Percentiles rank a stretch among this genome's conserved stretches.
Evolutionary conservation across 306 rosid genomes (phyloP).

Genomic region (Fragaria iinumae): DNA sequence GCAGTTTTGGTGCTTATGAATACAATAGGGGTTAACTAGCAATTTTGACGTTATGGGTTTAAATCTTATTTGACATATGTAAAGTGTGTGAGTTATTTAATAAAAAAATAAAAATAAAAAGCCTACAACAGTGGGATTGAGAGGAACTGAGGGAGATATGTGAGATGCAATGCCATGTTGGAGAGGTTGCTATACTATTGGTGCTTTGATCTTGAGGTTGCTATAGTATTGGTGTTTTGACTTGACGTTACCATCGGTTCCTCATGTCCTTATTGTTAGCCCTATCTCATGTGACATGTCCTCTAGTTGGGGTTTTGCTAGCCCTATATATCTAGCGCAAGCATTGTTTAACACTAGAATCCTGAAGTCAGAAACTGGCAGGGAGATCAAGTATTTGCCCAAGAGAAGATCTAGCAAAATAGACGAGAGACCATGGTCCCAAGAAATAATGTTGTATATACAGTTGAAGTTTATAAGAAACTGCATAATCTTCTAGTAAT

Average conservation of each 20-base stretch:
- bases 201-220: background rate
- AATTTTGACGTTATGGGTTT: too few relatives aligned
- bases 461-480: background rate
- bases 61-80: too few relatives aligned
- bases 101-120: too few relatives aligned
- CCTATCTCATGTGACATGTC: slow-evolving; percentile 3
- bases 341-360: background rate
- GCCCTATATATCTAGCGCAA: background rate
- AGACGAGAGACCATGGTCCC: background rate
- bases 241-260: background rate
- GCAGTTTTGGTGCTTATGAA: too few relatives aligned
- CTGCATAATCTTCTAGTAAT: slow-evolving; percentile 3
- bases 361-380: background rate
- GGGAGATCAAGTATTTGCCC: background rate
- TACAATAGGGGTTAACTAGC: too few relatives aligned
- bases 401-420: background rate
- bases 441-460: background rate
- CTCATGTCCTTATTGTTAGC: background rate
- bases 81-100: too few relatives aligned
- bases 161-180: background rate
- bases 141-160: background rate
- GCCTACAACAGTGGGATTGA: background rate
- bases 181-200: background rate
- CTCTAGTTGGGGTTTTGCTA: background rate
- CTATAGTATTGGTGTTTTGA: background rate